These are phyloP conservation scores for Amphichorda felina DNA, from an alignment of 2,329 filamentous ascomycete genomes.

Conservation along the genomic window DNA sequence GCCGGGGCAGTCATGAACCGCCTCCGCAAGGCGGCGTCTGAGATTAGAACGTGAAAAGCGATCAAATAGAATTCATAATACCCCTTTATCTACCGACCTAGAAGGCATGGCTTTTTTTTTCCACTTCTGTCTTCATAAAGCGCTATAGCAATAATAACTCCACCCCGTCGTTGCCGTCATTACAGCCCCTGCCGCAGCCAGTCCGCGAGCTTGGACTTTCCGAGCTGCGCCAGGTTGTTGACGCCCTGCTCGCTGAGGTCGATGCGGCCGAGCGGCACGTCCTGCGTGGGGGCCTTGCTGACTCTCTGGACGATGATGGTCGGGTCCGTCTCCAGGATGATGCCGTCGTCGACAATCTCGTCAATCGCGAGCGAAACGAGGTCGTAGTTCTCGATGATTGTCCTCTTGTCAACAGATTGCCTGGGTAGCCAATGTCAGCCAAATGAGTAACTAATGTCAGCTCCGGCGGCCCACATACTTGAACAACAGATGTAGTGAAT, in stretches of 20 bases:
- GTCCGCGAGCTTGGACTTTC: constrained; percentile 83
- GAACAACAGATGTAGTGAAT: constrained; percentile 80
- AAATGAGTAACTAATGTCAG: background rate
- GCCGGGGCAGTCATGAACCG: constrained; percentile 82
- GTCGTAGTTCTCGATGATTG: constrained; percentile 97
- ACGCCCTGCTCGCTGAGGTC: constrained; percentile 93
- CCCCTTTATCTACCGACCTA: constrained; percentile 1
- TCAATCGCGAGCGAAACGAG: constrained; percentile 88
- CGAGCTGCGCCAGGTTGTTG: constrained; percentile 87
- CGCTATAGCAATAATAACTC: no score
- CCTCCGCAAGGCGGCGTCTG: constrained; percentile 63
- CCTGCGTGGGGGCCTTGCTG: constrained; percentile 81
- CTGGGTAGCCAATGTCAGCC: constrained; percentile 29
- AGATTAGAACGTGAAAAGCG: constrained; percentile 35
- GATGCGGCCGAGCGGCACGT: constrained; percentile 86
- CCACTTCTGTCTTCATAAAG: background rate
- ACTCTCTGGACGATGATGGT: constrained; percentile 88
- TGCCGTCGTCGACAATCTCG: constrained; percentile 89
- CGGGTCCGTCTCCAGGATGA: constrained; percentile 94
- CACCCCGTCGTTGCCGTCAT: constrained; percentile 8
- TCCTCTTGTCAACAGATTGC: constrained; percentile 94
- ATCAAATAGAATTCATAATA: constrained; percentile 2
- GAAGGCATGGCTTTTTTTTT: background rate
- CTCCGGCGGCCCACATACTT: constrained; percentile 47
- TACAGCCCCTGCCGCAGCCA: constrained; percentile 76